Conservation (phyloP, 169 alveolate genomes). For the Eimeria maxima region DNA sequence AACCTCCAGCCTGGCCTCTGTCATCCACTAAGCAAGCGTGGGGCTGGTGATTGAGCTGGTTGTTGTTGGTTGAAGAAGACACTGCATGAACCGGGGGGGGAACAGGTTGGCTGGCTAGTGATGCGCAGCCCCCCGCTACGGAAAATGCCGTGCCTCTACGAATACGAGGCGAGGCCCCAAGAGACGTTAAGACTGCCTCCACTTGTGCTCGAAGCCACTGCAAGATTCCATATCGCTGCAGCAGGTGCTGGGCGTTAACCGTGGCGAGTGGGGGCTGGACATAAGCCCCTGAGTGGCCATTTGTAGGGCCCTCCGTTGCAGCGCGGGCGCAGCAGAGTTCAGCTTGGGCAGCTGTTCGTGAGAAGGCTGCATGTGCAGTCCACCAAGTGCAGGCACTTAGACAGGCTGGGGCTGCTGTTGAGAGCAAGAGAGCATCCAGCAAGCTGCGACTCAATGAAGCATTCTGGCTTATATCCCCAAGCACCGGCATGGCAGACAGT, state of each 20-base stretch:
- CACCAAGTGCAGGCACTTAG: constrained; percentile 62
- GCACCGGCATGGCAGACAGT: constrained; percentile 53
- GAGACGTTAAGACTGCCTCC: constrained; percentile 38
- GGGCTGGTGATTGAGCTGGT: neutral
- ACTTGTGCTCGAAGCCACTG: constrained; percentile 66
- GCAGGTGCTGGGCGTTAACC: constrained; percentile 66
- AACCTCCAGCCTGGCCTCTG: neutral
- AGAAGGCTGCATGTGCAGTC: constrained; percentile 62
- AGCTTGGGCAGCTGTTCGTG: neutral
- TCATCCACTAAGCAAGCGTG: neutral
- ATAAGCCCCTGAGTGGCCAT: neutral
- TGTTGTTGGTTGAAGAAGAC: neutral
- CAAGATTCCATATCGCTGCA: constrained; percentile 61
- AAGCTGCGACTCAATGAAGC: constrained; percentile 38
- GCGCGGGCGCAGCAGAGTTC: neutral
- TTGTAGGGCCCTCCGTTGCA: neutral
- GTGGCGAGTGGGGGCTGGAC: constrained; percentile 46
- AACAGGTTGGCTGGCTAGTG: neutral
- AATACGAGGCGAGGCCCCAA: neutral
- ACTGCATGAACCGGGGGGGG: neutral
- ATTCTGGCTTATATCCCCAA: neutral
- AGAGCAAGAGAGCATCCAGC: constrained; percentile 48
- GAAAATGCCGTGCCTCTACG: neutral
- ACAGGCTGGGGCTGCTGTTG: constrained; percentile 70
- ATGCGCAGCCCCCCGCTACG: neutral